Conservation (phyloP, 2,329 filamentous ascomycete genomes). For the Penicillium sp. region DNA sequence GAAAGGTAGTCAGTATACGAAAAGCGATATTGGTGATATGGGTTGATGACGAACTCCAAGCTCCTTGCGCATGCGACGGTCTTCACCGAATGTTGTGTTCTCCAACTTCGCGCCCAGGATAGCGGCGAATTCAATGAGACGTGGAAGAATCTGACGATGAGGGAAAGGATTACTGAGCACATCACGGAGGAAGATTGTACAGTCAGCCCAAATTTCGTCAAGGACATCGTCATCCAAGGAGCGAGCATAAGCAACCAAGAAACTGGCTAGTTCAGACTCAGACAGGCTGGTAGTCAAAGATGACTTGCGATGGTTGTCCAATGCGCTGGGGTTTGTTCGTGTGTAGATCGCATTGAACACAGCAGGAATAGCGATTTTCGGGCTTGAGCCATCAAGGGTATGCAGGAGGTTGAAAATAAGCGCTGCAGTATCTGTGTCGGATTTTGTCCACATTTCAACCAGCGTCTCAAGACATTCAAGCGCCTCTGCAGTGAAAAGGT, state of each 20-base stretch:
- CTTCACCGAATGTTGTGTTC: slow-evolving; percentile 96
- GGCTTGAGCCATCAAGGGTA: slow-evolving; percentile 84
- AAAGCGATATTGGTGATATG: background rate
- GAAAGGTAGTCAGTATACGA: slow-evolving; percentile 20
- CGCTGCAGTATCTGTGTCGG: slow-evolving; percentile 52
- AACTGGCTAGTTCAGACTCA: slow-evolving; percentile 81
- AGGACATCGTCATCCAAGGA: slow-evolving; percentile 95
- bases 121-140: slow-evolving; percentile 82
- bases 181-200: slow-evolving; percentile 84
- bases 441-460: slow-evolving; percentile 74
- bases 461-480: slow-evolving; percentile 92
- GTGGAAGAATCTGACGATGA: slow-evolving; percentile 84
- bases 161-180: slow-evolving; percentile 91
- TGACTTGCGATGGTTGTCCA: slow-evolving; percentile 79
- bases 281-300: slow-evolving; percentile 82
- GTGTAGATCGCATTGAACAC: slow-evolving; percentile 97
- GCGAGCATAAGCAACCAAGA: slow-evolving; percentile 84
- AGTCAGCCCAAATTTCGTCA: slow-evolving; percentile 97
- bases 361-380: slow-evolving; percentile 87
- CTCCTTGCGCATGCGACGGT: slow-evolving; percentile 86
- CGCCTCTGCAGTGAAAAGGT: slow-evolving; percentile 87
- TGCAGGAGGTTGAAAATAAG: slow-evolving; percentile 84
- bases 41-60: slow-evolving; percentile 64
- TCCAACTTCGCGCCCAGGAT: slow-evolving; percentile 93
- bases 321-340: slow-evolving; percentile 76